These are phyloP conservation scores for Schwanniomyces vanrijiae DNA, from an alignment of 805 yeast genomes.

Conservation along the genomic window DNA sequence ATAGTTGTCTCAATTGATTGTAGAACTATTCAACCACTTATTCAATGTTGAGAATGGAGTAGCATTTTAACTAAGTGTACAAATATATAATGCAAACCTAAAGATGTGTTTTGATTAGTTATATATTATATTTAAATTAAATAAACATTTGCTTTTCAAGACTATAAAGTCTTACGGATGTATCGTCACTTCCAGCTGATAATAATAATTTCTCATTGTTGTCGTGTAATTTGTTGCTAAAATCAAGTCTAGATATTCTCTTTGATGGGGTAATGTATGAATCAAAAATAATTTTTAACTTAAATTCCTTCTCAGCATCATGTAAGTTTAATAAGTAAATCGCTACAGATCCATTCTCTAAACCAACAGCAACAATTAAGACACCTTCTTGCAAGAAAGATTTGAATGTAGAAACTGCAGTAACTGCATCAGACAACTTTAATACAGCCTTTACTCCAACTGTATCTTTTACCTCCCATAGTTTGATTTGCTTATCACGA, in stretches of 20 bases:
- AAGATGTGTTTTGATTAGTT: too few relatives aligned
- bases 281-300: constrained; percentile 32
- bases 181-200: constrained; percentile 67
- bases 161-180: constrained; percentile 52
- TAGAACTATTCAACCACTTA: neutral
- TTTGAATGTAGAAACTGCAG: constrained; percentile 59
- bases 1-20: neutral
- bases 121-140: neutral
- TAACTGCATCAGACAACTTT: constrained; percentile 59
- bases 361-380: constrained; percentile 57
- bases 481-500: constrained; percentile 76
- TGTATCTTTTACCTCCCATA: constrained; percentile 56
- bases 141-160: constrained; percentile 6
- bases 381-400: constrained; percentile 24
- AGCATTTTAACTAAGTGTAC: neutral
- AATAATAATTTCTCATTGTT: constrained; percentile 32
- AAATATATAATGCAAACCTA: neutral
- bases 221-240: constrained; percentile 36
- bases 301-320: constrained; percentile 21
- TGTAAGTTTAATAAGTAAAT: constrained; percentile 38
- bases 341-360: constrained; percentile 63
- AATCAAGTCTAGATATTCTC: constrained; percentile 60
- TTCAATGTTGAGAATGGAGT: neutral
- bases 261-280: constrained; percentile 54
- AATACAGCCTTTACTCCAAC: constrained; percentile 37